phyloP scores from a whole-genome alignment of 179 eudicot species.

The Gypsophila paniculata region DNA sequence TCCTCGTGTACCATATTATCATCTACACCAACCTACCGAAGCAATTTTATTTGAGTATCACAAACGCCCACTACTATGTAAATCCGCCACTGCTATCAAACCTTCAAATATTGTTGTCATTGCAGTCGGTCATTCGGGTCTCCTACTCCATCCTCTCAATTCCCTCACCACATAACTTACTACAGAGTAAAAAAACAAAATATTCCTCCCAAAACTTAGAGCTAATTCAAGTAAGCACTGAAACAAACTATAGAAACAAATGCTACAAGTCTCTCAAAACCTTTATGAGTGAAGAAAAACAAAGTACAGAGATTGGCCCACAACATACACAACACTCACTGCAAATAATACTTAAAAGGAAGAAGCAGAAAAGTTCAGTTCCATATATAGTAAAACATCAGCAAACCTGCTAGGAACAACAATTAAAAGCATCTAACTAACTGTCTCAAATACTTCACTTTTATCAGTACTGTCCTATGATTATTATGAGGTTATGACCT shows the following conservation, averaged over 20 bases:
- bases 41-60: too few species aligned
- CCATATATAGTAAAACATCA: constrained; percentile 15
- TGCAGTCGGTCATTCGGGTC: too few species aligned
- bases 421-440: constrained; percentile 7
- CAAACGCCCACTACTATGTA: too few species aligned
- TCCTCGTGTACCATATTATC: too few species aligned
- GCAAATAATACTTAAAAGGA: constrained; percentile 12
- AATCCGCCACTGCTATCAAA: too few species aligned
- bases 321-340: not conserved
- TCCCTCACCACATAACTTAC: too few species aligned
- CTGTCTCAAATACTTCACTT: constrained; percentile 12
- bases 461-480: constrained; percentile 3
- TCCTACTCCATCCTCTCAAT: too few species aligned
- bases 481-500: not conserved
- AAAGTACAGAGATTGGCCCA: constrained; percentile 21
- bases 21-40: too few species aligned
- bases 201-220: not conserved
- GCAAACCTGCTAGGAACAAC: not conserved
- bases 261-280: not conserved
- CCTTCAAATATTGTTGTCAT: too few species aligned
- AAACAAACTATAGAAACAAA: too few species aligned
- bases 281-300: not conserved
- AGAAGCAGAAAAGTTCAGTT: constrained; percentile 8
- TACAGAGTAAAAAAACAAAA: not conserved
- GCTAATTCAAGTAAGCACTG: constrained; percentile 2